phyloP scores from a whole-genome alignment of 2,329 filamentous ascomycete genomes.

The Monilinia polystroma region DNA sequence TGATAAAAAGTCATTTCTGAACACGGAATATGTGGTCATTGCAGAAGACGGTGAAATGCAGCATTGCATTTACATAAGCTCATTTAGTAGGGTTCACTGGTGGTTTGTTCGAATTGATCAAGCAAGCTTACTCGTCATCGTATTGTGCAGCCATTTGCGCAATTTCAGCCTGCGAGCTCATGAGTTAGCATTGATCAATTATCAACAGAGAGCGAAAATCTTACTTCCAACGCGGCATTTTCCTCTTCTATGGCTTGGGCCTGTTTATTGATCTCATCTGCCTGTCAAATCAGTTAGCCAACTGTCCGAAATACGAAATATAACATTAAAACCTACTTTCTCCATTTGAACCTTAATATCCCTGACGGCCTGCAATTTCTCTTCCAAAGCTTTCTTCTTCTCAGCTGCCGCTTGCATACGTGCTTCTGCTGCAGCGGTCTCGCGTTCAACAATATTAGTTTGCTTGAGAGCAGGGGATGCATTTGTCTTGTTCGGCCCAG shows the following conservation, averaged over 20 bases:
- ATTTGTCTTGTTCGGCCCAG: constrained; percentile 19
- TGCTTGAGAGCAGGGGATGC: constrained; percentile 20
- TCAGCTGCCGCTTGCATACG: constrained; percentile 17
- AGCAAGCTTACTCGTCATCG: neutral
- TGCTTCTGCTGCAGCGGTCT: constrained; percentile 15
- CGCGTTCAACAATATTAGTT: constrained; percentile 6
- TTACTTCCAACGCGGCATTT: constrained; percentile 26
- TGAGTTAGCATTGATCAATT: neutral
- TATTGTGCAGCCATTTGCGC: constrained; percentile 1
- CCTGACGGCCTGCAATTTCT: constrained; percentile 10
- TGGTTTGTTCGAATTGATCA: no score
- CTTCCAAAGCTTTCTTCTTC: constrained; percentile 21
- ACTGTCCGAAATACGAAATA: neutral
- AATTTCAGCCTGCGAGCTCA: neutral
- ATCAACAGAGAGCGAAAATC: neutral
- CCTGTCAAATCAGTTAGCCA: constrained; percentile 12
- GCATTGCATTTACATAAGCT: neutral
- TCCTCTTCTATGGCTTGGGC: constrained; percentile 23
- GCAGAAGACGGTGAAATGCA: neutral
- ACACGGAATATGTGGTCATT: neutral
- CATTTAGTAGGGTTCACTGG: neutral
- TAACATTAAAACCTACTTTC: neutral
- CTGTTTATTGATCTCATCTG: constrained; percentile 12
- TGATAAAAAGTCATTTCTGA: neutral
- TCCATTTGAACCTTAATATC: neutral